Percentiles rank a stretch among this genome's conserved stretches.
Conservation (phyloP, 306 rosid genomes). For the Lupinus albus region DNA sequence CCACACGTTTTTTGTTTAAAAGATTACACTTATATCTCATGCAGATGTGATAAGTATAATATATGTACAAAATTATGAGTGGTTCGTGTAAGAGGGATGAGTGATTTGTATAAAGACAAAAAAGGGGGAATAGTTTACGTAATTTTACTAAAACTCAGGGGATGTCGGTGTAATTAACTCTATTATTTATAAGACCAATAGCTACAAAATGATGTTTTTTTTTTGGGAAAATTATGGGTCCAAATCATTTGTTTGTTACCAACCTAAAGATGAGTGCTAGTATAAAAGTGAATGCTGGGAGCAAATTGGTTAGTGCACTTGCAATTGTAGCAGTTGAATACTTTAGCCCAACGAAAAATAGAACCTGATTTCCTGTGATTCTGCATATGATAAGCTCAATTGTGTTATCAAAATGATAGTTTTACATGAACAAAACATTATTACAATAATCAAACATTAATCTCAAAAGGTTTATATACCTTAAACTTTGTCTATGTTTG, state of each 20-base stretch:
- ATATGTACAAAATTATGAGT: no score
- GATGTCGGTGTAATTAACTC: no score
- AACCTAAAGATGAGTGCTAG: slow-evolving; percentile 79
- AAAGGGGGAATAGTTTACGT: no score
- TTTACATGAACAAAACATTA: not conserved
- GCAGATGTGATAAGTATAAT: no score
- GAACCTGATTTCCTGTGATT: slow-evolving; percentile 69
- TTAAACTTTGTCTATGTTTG: no score
- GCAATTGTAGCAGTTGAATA: slow-evolving; percentile 64
- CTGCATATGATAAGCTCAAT: slow-evolving; percentile 51
- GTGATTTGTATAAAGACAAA: no score
- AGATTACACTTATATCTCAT: no score
- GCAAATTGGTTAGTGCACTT: slow-evolving; percentile 67
- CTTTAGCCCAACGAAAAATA: slow-evolving; percentile 68
- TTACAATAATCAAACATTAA: no score
- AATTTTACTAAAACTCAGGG: no score
- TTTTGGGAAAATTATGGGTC: not conserved
- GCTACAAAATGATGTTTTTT: not conserved
- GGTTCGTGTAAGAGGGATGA: no score
- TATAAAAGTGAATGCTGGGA: slow-evolving; percentile 87
- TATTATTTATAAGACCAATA: slow-evolving; percentile 1
- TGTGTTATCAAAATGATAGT: not conserved
- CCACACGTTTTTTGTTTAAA: no score
- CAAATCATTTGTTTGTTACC: not conserved
- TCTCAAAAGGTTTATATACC: no score